These are phyloP conservation scores for Paecilomyces sp. DNA, from an alignment of 2,329 filamentous ascomycete genomes.

Conservation along the genomic window DNA sequence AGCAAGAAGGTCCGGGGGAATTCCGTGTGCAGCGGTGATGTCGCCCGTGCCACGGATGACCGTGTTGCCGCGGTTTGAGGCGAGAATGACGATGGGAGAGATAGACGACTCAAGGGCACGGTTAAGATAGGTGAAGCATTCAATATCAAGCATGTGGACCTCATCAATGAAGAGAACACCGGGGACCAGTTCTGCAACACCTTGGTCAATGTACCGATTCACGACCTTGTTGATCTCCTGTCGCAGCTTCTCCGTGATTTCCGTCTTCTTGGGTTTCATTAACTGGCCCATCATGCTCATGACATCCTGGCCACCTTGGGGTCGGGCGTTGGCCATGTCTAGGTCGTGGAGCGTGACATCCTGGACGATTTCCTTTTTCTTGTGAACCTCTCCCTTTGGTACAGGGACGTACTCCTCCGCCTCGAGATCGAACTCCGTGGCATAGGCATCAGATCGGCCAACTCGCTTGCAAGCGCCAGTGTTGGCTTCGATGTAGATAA, in stretches of 20 bases:
- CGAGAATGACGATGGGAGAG: constrained; percentile 93
- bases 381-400: constrained; percentile 97
- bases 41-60: constrained; percentile 79
- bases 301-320: constrained; percentile 95
- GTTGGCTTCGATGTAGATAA: constrained; percentile 99
- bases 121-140: constrained; percentile 98
- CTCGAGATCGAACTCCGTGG: constrained; percentile 96
- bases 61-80: constrained; percentile 91
- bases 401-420: constrained; percentile 98
- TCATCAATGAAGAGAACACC: constrained; percentile 98
- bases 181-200: constrained; percentile 94
- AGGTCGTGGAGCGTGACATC: constrained; percentile 96
- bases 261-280: constrained; percentile 99
- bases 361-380: constrained; percentile 99
- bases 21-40: constrained; percentile 80
- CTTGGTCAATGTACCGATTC: constrained; percentile 97
- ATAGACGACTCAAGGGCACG: constrained; percentile 93
- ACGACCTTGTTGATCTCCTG: constrained; percentile 98
- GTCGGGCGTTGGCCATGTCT: constrained; percentile 89
- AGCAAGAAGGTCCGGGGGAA: constrained; percentile 87
- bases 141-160: constrained; percentile 99
- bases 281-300: constrained; percentile 99
- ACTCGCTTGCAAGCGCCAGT: constrained; percentile 97
- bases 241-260: constrained; percentile 96
- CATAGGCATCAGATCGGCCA: constrained; percentile 90